Evolutionary conservation across 2,329 filamentous ascomycete genomes (phyloP), one percentile per base, ranked within the genome.

Genomic region (Colletotrichum musicola): DNA sequence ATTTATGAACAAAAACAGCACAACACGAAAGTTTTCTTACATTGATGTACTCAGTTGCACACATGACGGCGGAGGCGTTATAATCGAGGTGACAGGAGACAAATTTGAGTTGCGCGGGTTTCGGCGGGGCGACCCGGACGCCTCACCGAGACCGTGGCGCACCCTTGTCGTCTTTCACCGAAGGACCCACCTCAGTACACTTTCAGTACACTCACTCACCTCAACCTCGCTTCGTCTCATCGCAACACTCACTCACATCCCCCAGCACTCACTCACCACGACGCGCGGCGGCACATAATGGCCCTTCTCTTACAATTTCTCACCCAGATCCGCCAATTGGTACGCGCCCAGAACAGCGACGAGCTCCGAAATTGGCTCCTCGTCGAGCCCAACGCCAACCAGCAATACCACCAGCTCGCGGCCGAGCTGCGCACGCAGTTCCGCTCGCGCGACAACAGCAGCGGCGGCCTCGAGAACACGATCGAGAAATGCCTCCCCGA

Each of bases 271-370:
- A 49, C 12, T 18, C n/a, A 18, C 6, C 6, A 20, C 20, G 47
- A 20, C 47, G 20, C 57, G 60, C 59, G 66, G 47, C 67, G 74
- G 18, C 73, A 18, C 30, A 50, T 18, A 57, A 93, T 93, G 80
- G 84, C 90, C 44, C 86, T 92, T 50, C 81, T 93, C 22, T 84
- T 89, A 72, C 84, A 91, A 72, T 96, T 95, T 77, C 86, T 95
- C 60, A 79, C 81, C 12, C 87, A 88, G 62, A 86, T 95, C 62
- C 86, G 88, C 60, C 81, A 81, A 20, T 86, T 92, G 65, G 84
- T 95, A 56, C 85, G 86, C 62, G 80, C 81, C 20, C 88, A 90
- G 69, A 86, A 95, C 79, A 92, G 91, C 69, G 81, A 83, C 38
- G 83, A 86, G 71, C 85, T 97, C 14, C 86, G 91, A 71, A 84